These are phyloP conservation scores for Phytophthora nicotianae DNA, from an alignment of 352 stramenopile species.

Conservation along the genomic window DNA sequence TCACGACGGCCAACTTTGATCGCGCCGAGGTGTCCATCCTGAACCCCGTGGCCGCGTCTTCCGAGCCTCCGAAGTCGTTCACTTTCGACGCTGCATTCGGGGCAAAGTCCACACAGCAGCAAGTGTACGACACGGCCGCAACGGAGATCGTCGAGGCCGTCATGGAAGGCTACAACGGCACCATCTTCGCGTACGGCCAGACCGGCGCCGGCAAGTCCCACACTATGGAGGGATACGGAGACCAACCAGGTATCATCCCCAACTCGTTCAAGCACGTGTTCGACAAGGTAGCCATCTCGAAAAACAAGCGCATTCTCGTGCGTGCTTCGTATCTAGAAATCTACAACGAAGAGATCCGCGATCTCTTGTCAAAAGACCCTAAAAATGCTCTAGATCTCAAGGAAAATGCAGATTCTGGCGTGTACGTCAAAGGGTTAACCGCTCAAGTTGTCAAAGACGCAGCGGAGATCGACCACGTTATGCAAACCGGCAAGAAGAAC, in stretches of 20 bases:
- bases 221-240: slow-evolving; percentile 86
- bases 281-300: slow-evolving; percentile 82
- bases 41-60: slow-evolving; percentile 74
- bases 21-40: slow-evolving; percentile 89
- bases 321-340: slow-evolving; percentile 96
- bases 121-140: slow-evolving; percentile 92
- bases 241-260: slow-evolving; percentile 89
- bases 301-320: slow-evolving; percentile 96
- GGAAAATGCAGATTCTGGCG: slow-evolving; percentile 90
- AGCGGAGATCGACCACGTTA: slow-evolving; percentile 91
- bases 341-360: slow-evolving; percentile 98
- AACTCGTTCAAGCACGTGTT: slow-evolving; percentile 92
- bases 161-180: slow-evolving; percentile 93
- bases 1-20: slow-evolving; percentile 90
- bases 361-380: slow-evolving; percentile 92
- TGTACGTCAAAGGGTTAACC: slow-evolving; percentile 91
- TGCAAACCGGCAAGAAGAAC: slow-evolving; percentile 96
- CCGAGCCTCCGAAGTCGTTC: slow-evolving; percentile 94
- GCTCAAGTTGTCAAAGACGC: slow-evolving; percentile 88
- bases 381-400: slow-evolving; percentile 88
- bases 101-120: slow-evolving; percentile 91
- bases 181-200: slow-evolving; percentile 92
- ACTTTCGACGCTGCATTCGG: slow-evolving; percentile 97
- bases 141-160: slow-evolving; percentile 92
- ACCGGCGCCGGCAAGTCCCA: slow-evolving; percentile 90